These are phyloP conservation scores for Syncephalastrum racemosum DNA, from an alignment of 371 early-diverging fungal species.

Conservation along the genomic window DNA sequence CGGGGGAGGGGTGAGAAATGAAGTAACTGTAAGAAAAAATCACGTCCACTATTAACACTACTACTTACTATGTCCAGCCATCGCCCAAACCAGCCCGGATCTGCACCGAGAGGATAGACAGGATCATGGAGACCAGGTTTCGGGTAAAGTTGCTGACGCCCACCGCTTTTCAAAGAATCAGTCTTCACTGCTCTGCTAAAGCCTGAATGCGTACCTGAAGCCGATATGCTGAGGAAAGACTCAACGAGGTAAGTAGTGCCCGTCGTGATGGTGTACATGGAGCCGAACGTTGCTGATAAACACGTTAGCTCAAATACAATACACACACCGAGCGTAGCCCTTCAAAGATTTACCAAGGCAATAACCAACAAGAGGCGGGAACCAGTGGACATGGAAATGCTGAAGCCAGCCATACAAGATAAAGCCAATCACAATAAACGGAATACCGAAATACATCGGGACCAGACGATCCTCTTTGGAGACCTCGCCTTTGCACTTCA, in stretches of 20 bases:
- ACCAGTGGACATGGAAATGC: conserved; percentile 22
- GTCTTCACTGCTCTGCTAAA: background rate
- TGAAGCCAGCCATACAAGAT: conserved; percentile 43
- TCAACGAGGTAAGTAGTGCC: conserved; percentile 35
- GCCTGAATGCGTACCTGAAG: conserved; percentile 26
- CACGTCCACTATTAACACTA: no score
- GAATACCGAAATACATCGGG: conserved; percentile 27
- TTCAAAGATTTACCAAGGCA: conserved; percentile 8
- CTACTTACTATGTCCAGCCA: conserved; percentile 43
- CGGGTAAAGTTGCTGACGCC: conserved; percentile 31
- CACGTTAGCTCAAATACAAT: conserved; percentile 1
- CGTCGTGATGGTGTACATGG: conserved; percentile 36
- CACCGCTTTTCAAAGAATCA: conserved; percentile 15
- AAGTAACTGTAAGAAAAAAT: no score
- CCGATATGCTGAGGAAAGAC: conserved; percentile 25
- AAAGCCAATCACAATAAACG: conserved; percentile 23
- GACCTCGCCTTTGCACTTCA: conserved; percentile 14
- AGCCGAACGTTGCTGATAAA: conserved; percentile 21
- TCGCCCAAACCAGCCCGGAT: conserved; percentile 27
- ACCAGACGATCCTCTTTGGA: conserved; percentile 24
- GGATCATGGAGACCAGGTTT: conserved; percentile 35
- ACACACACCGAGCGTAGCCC: no score
- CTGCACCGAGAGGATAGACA: conserved; percentile 28
- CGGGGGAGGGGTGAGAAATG: no score
- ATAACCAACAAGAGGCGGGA: conserved; percentile 29